Base-by-base conservation (phyloP, 345 rosid genomes). In the Lumnitzera racemosa region DNA sequence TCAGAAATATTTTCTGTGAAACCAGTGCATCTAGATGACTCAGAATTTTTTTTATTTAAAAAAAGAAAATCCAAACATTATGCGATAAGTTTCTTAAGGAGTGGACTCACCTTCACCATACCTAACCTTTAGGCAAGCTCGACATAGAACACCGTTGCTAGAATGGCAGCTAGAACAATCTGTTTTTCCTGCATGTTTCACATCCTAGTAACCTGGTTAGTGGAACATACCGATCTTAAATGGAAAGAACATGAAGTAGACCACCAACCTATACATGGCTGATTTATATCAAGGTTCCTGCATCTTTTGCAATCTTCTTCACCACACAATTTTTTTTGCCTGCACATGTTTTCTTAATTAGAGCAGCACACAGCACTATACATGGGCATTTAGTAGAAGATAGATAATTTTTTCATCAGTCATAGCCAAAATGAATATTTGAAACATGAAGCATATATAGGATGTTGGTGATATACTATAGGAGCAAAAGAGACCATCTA, bases 121-220 rank as follows among this genome's bases (percentile, higher is more conserved):
- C 27, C 79, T 65, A 53, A 78, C 66, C 36, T 56, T 65, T 62
- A 78, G 78, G 63, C 82, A 78, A 51, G 62, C 79, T 13, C 78
- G 70, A 25, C 79, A 78, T 6, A 68, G 31, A 68, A 77, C 79
- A 50, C 79, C 82, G 15, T 25, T 24, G 52, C 61, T 48, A 24
- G 82, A 74, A 53, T 74, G 79, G 53, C 82, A 78, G 48, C 69
- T 63, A 16, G 79, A 74, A 47, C 82, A 78, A 29, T 78, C 79
- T 0, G 77, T 78, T 65, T 74, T 78, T 64, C 82, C 82, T 78
- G 79, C 54, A 58, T 59, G 49, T 4, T 11, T 3, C 23, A 52
- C 13, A 13, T 36, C 11, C 7, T 9, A 36, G 43, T 6, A 36
- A 46, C 13, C 24, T 9, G 14, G 8, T 59, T 20, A n/a, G 51